Conservation (phyloP, 495 filamentous ascomycete genomes). For the Penicillium pulvis region DNA sequence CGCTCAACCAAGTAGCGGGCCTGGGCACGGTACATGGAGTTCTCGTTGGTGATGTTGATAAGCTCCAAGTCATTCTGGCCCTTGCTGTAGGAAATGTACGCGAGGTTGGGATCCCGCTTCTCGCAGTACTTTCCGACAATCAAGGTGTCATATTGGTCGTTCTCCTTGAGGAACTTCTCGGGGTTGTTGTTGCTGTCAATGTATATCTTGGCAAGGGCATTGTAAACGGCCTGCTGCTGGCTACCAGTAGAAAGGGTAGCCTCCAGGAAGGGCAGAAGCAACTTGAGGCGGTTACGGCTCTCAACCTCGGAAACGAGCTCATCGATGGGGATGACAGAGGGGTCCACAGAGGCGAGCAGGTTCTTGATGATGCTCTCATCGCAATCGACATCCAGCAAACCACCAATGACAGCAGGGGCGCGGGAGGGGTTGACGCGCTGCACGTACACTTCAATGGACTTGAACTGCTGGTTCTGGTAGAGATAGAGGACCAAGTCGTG, state of each 20-base stretch:
- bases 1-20: constrained; percentile 93
- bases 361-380: constrained; percentile 96
- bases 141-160: constrained; percentile 93
- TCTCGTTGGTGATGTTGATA: constrained; percentile 97
- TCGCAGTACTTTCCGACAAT: constrained; percentile 98
- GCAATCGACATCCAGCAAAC: constrained; percentile 95
- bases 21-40: constrained; percentile 97
- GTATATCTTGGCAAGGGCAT: constrained; percentile 99
- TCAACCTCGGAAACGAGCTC: constrained; percentile 96
- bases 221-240: constrained; percentile 97
- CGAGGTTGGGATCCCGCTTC: constrained; percentile 96
- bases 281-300: constrained; percentile 90
- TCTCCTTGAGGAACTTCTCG: constrained; percentile 98
- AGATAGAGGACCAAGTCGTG: constrained; percentile 97
- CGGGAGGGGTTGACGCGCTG: constrained; percentile 95
- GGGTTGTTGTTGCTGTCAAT: constrained; percentile 99
- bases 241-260: constrained; percentile 87
- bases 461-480: constrained; percentile 99
- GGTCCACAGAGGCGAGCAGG: constrained; percentile 83
- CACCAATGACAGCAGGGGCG: constrained; percentile 92
- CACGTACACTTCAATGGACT: constrained; percentile 99
- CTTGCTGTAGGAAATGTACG: constrained; percentile 94
- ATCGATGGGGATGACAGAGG: constrained; percentile 87
- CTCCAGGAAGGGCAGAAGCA: constrained; percentile 95
- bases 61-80: constrained; percentile 97